A percentile compares a stretch with the other conserved stretches of the same genome.
phyloP scores from a whole-genome alignment of 192 early-diverging fungal species.

The Mortierella alpina region DNA sequence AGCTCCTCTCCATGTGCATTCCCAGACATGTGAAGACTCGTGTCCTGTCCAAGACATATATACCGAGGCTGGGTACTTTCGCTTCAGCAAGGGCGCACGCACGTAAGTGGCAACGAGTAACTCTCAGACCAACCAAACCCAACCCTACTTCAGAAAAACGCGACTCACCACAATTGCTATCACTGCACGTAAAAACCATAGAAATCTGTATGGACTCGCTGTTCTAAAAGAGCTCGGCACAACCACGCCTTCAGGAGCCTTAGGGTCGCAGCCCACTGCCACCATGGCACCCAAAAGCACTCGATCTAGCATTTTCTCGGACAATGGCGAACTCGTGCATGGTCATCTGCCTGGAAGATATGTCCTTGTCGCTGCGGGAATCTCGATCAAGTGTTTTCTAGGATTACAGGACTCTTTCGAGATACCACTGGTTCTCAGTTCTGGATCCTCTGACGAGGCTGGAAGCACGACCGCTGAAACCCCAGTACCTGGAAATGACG shows the following conservation, averaged over 20 bases:
- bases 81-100: conserved; percentile 43
- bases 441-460: not conserved
- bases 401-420: conserved; percentile 39
- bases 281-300: not conserved
- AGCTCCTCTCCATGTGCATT: conserved; percentile 29
- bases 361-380: conserved; percentile 38
- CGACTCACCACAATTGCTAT: not conserved
- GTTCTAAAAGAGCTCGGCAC: conserved; percentile 38
- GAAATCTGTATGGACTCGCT: conserved; percentile 45
- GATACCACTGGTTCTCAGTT: conserved; percentile 10
- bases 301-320: conserved; percentile 29
- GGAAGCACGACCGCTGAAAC: not conserved
- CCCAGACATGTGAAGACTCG: conserved; percentile 40
- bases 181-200: not conserved
- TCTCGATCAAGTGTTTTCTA: conserved; percentile 25
- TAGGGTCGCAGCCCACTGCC: not conserved
- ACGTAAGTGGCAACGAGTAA: conserved; percentile 19
- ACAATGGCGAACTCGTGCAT: conserved; percentile 4
- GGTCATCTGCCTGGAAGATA: conserved; percentile 35
- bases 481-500: not conserved
- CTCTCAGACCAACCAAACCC: not conserved
- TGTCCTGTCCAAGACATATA: conserved; percentile 52
- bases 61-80: conserved; percentile 29
- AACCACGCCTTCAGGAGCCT: not conserved
- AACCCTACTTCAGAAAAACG: not conserved